Evolutionary conservation across 176 grass and related monocot species (phyloP), one percentile per base, ranked within the genome.

Genomic region (Rhynchospora breviuscula): DNA sequence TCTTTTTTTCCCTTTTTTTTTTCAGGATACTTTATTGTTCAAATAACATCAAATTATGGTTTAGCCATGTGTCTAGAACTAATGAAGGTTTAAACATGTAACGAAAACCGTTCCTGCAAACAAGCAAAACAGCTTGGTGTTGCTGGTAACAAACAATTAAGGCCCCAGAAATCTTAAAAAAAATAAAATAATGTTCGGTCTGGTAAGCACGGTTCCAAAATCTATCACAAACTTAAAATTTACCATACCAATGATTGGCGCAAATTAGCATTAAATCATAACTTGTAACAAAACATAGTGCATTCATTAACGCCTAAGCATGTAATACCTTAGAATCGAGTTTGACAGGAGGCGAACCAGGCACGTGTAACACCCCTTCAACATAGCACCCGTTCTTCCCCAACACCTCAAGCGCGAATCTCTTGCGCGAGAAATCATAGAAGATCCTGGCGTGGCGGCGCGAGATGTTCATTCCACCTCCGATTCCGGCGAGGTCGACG

Each of bases 361-460:
- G 90, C 22, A 88, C 64, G 75, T 97, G 86, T 54, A 94, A 86
- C 25, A 94, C 88, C 67, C 91, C 91, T 86, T 97, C 91, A 69
- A 97, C 91, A 81, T 90, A 72, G 88, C 91, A 97, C 22, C 91
- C 94, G 78, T 97, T 97, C 90, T 90, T 94, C 33, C 94, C 94
- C 53, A 94, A 80, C 78, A 97, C 91, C 88, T 97, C 91, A 9
- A 97, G 90, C 2, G 90, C 90, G 75, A 97, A 97, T 53, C 91
- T 90, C 56, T 86, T 88, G 56, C 88, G 89, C 6, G 51, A 14
- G 26, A 97, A 94, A 71, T 94, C 91, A 74, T 97, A 97, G 49
- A 88, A 97, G 69, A 97, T 97, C 83, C 94, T 87, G 21, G 94
- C 94, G 79, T 97, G 94, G 63, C 86, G 94, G 79, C 94, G 94